These are phyloP conservation scores for Rhizodiscina lignyota DNA, from an alignment of 495 filamentous ascomycete genomes.

Conservation along the genomic window DNA sequence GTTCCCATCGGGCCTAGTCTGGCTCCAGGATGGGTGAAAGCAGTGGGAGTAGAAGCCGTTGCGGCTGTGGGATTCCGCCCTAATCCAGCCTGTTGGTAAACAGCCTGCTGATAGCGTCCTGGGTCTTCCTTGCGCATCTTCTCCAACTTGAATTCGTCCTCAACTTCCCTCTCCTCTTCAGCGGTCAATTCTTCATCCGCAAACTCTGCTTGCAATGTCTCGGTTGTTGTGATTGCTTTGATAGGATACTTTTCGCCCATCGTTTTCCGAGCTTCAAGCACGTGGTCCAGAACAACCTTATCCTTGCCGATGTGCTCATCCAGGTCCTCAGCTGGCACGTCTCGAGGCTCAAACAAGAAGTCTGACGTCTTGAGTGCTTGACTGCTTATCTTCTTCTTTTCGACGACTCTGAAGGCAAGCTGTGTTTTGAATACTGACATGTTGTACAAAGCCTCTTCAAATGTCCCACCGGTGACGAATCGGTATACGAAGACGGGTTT, in stretches of 20 bases:
- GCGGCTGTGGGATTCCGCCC: too few relatives aligned
- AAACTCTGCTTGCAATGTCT: neutral
- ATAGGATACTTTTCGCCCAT: constrained; percentile 4
- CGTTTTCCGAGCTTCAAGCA: constrained; percentile 26
- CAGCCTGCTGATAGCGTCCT: too few relatives aligned
- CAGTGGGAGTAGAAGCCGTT: too few relatives aligned
- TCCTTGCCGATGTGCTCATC: constrained; percentile 43
- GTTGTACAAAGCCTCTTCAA: constrained; percentile 56
- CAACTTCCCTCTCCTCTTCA: neutral
- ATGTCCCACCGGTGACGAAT: constrained; percentile 64
- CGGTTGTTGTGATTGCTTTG: constrained; percentile 8
- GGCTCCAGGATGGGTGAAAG: too few relatives aligned
- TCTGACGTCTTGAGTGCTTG: constrained; percentile 30
- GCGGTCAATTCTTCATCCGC: neutral
- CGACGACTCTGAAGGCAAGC: constrained; percentile 61
- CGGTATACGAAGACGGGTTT: constrained; percentile 82
- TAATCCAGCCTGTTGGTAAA: too few relatives aligned
- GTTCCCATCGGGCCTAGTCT: too few relatives aligned
- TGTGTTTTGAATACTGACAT: constrained; percentile 65
- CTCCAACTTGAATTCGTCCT: neutral
- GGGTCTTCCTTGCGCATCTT: too few relatives aligned
- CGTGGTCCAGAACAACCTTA: constrained; percentile 45
- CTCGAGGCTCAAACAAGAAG: constrained; percentile 40
- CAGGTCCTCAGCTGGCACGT: constrained; percentile 34
- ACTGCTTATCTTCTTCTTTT: constrained; percentile 57